These are phyloP conservation scores for Cicer chorassanicum DNA, from an alignment of 306 rosid genomes.

Conservation along the genomic window DNA sequence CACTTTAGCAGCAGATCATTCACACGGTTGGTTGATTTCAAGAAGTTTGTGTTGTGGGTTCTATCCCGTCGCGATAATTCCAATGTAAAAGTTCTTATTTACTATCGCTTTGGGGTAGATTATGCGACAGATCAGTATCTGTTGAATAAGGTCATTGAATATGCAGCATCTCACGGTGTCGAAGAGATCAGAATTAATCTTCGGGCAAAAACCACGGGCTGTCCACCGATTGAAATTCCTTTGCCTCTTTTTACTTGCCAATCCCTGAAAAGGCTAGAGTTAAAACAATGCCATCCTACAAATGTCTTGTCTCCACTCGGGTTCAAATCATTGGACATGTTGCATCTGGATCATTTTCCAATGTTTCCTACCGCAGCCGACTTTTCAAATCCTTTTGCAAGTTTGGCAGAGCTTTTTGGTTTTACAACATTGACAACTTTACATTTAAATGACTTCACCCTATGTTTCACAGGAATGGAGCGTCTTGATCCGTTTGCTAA, in stretches of 20 bases:
- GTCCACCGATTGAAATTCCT: conserved; percentile 55
- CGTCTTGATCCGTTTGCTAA: conserved; percentile 46
- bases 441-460: conserved; percentile 48
- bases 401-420: conserved; percentile 45
- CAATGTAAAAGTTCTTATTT: conserved; percentile 47
- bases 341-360: conserved; percentile 47
- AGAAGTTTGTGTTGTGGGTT: conserved; percentile 49
- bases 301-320: conserved; percentile 37
- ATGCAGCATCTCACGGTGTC: conserved; percentile 48
- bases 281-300: conserved; percentile 52
- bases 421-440: conserved; percentile 51
- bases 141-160: conserved; percentile 52
- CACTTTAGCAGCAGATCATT: conserved; percentile 54
- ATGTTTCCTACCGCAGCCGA: conserved; percentile 44
- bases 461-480: conserved; percentile 43
- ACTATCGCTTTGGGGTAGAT: conserved; percentile 57
- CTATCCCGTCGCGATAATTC: conserved; percentile 46
- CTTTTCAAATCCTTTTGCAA: conserved; percentile 49
- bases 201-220: conserved; percentile 49
- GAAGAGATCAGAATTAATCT: conserved; percentile 54
- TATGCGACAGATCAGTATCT: conserved; percentile 54
- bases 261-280: conserved; percentile 51
- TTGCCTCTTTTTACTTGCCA: conserved; percentile 40
- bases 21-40: conserved; percentile 48
- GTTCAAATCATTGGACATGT: conserved; percentile 48